Conservation (phyloP, 2,329 filamentous ascomycete genomes). For the Endothia cerciana region DNA sequence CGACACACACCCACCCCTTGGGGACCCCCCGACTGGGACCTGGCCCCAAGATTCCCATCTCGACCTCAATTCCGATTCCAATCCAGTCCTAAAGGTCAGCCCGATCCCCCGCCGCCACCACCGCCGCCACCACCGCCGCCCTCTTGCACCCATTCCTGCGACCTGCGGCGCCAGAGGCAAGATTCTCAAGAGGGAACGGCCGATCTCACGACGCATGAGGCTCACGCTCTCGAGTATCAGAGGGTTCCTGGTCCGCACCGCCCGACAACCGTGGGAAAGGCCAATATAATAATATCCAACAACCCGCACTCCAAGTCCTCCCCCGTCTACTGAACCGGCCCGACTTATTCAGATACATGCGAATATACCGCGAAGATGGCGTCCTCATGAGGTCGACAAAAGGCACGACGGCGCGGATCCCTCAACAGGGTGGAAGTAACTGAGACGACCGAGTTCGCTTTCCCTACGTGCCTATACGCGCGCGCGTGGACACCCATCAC, state of each 20-base stretch:
- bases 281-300: background rate
- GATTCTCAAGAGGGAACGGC: background rate
- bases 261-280: background rate
- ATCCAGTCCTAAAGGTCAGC: background rate
- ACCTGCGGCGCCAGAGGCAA: background rate
- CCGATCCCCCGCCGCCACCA: no score
- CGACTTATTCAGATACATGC: background rate
- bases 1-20: background rate
- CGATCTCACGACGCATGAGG: background rate
- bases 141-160: background rate
- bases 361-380: constrained; percentile 16
- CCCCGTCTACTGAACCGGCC: background rate
- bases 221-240: background rate
- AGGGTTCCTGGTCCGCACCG: no score
- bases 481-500: background rate
- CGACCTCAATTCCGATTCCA: constrained; percentile 14
- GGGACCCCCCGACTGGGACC: constrained; percentile 1
- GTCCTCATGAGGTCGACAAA: constrained; percentile 19
- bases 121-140: background rate
- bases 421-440: constrained; percentile 16
- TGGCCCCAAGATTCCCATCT: constrained; percentile 17
- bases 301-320: background rate
- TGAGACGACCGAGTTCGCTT: constrained; percentile 16
- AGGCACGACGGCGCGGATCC: constrained; percentile 23
- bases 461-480: constrained; percentile 15